Evolutionary conservation across 441 rosid species (phyloP), one percentile per base, ranked within the genome.

Genomic region (Adansonia madagascariensis): DNA sequence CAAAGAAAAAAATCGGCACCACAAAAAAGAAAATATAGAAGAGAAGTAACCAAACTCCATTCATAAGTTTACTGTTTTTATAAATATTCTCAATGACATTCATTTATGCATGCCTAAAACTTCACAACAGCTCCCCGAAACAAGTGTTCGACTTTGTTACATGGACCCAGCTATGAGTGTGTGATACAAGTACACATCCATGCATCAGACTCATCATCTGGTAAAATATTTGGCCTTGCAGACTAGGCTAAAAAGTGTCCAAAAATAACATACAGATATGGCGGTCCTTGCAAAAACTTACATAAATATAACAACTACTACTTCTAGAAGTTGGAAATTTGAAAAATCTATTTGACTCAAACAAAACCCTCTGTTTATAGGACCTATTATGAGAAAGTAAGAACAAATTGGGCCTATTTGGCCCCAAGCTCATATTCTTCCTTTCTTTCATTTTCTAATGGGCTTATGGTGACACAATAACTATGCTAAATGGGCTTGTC

Each of bases 21-120:
- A 15, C 73, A 74, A 79, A 7, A 75, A 7, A 50, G 8, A 69
- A 69, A 77, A 35, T 8, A 6, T 46, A 24, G 46, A 43, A 17
- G 31, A 18, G 22, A 68, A 70, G 59, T 31, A 31, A 65, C 59
- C 44, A 50, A 65, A 14, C 47, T 64, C 8, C 52, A 35, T 18
- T 65, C 64, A 65, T 6, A 65, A 31, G 49, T 65, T 18, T 53
- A 75, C 52, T 39, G 22, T 14, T 49, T 53, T 35, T 9, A 53
- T n/a, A 71, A 71, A 53, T 35, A 39, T 18, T 15, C 10, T 71
- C 31, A 35, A 39, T 17, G 27, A 31, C 64, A 52, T 68, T 11
- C 56, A 47, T 47, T 68, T 46, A 20, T 22, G 55, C 53, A 11
- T 53, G 63, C 31, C n/a, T 71, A 10, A 55, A 55, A 50, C 75